Conservation (phyloP, 345 rosid genomes). For the Corchorus olitorius region DNA sequence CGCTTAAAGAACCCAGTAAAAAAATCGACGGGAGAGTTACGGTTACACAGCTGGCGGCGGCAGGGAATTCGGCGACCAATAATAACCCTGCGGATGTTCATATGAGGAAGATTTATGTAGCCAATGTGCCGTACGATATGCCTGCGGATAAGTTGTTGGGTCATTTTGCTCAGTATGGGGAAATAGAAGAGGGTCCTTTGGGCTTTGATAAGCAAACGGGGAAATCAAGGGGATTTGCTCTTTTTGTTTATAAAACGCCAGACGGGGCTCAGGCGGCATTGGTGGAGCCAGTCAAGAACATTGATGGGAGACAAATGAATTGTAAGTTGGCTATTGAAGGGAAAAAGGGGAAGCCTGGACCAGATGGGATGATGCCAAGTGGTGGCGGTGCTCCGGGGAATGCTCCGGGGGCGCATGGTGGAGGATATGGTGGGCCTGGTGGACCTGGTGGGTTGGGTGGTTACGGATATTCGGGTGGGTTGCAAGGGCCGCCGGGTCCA, state of each 20-base stretch:
- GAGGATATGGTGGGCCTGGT: conserved; percentile 31
- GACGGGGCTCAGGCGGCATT: conserved; percentile 85
- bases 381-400: conserved; percentile 39
- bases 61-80: conserved; percentile 60
- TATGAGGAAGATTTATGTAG: conserved; percentile 81
- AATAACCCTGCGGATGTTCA: conserved; percentile 48
- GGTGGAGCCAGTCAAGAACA: conserved; percentile 65
- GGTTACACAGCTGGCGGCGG: conserved; percentile 74
- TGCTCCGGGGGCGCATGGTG: conserved; percentile 27
- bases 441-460: conserved; percentile 46
- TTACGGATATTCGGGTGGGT: conserved; percentile 50
- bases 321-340: conserved; percentile 85
- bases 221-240: conserved; percentile 76
- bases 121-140: conserved; percentile 73
- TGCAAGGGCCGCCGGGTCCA: conserved; percentile 35
- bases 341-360: conserved; percentile 62
- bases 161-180: conserved; percentile 67
- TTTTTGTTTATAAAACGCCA: conserved; percentile 76
- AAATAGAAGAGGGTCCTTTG: conserved; percentile 86
- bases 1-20: conserved; percentile 80
- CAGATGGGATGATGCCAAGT: conserved; percentile 30
- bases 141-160: conserved; percentile 63
- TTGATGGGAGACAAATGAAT: conserved; percentile 72
- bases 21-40: conserved; percentile 82
- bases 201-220: conserved; percentile 91